Percentiles rank a stretch among this genome's conserved stretches.
Evolutionary conservation across 805 yeast species (phyloP).

Genomic region (Candida morakotiae): DNA sequence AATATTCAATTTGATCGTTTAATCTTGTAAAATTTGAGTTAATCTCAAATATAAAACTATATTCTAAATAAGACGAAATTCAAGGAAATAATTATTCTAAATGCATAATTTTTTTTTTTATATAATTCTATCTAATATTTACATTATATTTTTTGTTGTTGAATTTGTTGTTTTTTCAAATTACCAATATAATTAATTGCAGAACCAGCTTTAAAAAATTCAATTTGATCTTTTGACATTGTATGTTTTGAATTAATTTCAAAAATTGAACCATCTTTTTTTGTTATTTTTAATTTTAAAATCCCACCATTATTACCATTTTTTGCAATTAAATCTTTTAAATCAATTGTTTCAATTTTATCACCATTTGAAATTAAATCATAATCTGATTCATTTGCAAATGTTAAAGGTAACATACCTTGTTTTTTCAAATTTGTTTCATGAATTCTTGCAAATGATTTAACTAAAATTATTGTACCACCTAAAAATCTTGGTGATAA

Average conservation of each 20-base stretch:
- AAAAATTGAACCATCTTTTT: conserved; percentile 65
- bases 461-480: conserved; percentile 81
- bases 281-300: conserved; percentile 67
- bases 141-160: too few species aligned
- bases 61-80: too few species aligned
- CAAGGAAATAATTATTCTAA: too few species aligned
- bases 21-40: too few species aligned
- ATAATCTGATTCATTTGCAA: conserved; percentile 86
- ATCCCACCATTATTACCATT: conserved; percentile 87
- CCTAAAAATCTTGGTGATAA: conserved; percentile 93
- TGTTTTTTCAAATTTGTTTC: conserved; percentile 97
- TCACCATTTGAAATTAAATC: conserved; percentile 79
- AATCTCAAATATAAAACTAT: too few species aligned
- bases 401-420: conserved; percentile 93
- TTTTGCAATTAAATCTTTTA: conserved; percentile 72
- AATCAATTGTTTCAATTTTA: conserved; percentile 66
- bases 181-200: conserved; percentile 79
- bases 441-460: conserved; percentile 97
- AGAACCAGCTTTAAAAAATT: conserved; percentile 94
- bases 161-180: conserved; percentile 4
- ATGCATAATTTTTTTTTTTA: too few species aligned
- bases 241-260: conserved; percentile 84
- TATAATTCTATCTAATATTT: not conserved
- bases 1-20: too few species aligned
- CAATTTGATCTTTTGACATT: conserved; percentile 94